These are phyloP conservation scores for Endothia cerciana DNA, from an alignment of 2,329 filamentous ascomycete species.

Conservation along the genomic window DNA sequence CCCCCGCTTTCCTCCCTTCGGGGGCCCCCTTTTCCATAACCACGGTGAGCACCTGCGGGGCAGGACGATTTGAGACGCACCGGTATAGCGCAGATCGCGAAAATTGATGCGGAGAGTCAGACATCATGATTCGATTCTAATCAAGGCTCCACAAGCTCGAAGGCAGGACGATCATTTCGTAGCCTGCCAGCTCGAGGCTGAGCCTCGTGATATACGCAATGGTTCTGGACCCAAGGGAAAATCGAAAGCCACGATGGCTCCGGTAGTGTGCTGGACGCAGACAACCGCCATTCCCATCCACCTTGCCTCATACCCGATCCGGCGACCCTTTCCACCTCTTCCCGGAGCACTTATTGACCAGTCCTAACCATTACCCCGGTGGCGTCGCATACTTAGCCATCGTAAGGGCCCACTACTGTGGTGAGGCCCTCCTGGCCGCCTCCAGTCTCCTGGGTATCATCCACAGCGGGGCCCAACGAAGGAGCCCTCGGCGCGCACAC, in stretches of 20 bases:
- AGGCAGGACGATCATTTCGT: background rate
- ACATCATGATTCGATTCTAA: background rate
- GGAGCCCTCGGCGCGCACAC: background rate
- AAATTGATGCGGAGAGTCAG: background rate
- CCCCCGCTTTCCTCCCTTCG: too few species aligned
- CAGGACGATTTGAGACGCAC: background rate
- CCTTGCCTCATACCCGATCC: background rate
- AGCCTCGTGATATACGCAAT: conserved; percentile 6
- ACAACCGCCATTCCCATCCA: background rate
- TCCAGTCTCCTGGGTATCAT: background rate
- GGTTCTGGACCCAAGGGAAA: background rate
- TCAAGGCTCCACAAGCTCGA: background rate
- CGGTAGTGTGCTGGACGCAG: background rate
- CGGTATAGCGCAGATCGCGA: background rate
- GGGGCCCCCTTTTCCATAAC: too few species aligned
- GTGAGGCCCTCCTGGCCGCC: background rate
- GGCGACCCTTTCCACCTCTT: background rate
- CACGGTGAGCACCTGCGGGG: too few species aligned
- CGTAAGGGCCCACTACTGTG: background rate
- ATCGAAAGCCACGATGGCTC: background rate
- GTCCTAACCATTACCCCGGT: background rate
- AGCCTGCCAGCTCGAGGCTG: background rate
- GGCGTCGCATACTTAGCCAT: background rate
- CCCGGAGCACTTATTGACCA: background rate
- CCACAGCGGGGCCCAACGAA: background rate